Conservation (phyloP, 1,139 yeast genomes). For the Suhomyces wounanorum region DNA sequence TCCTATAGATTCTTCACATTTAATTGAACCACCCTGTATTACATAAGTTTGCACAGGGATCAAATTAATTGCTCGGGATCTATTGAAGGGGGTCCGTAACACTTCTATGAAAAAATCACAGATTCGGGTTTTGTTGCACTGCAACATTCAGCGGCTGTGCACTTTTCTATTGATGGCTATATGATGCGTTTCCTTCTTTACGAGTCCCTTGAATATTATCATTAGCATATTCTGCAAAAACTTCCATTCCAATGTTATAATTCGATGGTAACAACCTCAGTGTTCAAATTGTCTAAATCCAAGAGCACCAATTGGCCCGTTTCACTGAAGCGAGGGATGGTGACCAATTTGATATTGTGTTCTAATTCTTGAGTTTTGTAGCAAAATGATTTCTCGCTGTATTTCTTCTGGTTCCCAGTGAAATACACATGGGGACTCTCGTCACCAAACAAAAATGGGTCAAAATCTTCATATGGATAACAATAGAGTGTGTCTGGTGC, state of each 20-base stretch:
- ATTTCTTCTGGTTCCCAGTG: constrained; percentile 78
- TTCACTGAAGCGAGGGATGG: constrained; percentile 67
- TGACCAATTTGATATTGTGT: constrained; percentile 50
- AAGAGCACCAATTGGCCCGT: constrained; percentile 72
- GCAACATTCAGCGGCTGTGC: no score
- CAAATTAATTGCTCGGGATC: no score
- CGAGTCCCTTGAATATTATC: no score
- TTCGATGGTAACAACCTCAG: constrained; percentile 40
- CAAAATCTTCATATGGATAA: constrained; percentile 77
- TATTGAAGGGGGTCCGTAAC: no score
- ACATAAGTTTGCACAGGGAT: no score
- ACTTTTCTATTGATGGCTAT: no score
- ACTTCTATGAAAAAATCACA: no score
- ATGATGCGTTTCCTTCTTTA: no score
- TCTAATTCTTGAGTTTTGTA: constrained; percentile 18
- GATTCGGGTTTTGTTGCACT: no score
- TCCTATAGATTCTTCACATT: no score
- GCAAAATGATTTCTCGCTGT: constrained; percentile 37
- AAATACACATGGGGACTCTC: constrained; percentile 86
- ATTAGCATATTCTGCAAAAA: no score
- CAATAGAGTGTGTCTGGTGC: constrained; percentile 95
- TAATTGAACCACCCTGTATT: no score
- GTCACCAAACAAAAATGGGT: constrained; percentile 70
- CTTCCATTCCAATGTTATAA: background rate
- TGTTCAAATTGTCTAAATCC: constrained; percentile 58